These are phyloP conservation scores for Penicillium verrucosum DNA, from an alignment of 2,329 filamentous ascomycete genomes.

Conservation along the genomic window DNA sequence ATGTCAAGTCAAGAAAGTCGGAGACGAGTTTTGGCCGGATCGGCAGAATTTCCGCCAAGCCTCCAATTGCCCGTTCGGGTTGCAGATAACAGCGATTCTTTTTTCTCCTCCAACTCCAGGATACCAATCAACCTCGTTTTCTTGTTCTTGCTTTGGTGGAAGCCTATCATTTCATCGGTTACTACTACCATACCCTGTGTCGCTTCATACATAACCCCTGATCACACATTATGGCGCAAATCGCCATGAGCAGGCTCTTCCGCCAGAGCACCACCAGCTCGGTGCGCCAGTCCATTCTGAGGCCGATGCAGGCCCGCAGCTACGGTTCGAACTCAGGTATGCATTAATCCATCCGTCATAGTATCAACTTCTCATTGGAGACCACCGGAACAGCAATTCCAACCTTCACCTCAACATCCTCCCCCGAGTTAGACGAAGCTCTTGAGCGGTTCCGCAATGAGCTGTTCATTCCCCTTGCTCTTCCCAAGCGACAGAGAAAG, in stretches of 20 bases:
- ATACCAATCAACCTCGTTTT: constrained; percentile 10
- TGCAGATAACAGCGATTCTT: constrained; percentile 18
- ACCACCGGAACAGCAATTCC: constrained; percentile 33
- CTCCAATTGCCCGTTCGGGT: constrained; percentile 22
- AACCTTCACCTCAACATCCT: constrained; percentile 39
- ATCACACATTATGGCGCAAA: constrained; percentile 37
- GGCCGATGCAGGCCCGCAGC: constrained; percentile 32
- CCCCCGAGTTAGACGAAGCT: constrained; percentile 40
- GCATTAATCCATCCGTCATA: not conserved
- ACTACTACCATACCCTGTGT: not conserved
- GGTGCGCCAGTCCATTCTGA: constrained; percentile 32
- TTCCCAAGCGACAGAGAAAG: constrained; percentile 36
- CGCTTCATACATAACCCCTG: not conserved
- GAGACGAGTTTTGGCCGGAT: constrained; percentile 31
- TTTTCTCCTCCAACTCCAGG: constrained; percentile 21
- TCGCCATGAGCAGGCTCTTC: constrained; percentile 38
- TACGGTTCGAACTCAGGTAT: constrained; percentile 33
- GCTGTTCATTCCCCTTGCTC: constrained; percentile 44
- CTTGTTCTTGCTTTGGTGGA: not conserved
- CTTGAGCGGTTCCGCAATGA: constrained; percentile 43
- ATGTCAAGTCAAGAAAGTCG: constrained; percentile 18
- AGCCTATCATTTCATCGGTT: not conserved
- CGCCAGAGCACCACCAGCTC: constrained; percentile 32
- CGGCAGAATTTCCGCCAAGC: constrained; percentile 41
- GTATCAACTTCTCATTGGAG: not conserved